Evolutionary conservation across 495 filamentous ascomycete species (phyloP), one percentile per base, ranked within the genome.

Genomic region (Daldinia childiae): DNA sequence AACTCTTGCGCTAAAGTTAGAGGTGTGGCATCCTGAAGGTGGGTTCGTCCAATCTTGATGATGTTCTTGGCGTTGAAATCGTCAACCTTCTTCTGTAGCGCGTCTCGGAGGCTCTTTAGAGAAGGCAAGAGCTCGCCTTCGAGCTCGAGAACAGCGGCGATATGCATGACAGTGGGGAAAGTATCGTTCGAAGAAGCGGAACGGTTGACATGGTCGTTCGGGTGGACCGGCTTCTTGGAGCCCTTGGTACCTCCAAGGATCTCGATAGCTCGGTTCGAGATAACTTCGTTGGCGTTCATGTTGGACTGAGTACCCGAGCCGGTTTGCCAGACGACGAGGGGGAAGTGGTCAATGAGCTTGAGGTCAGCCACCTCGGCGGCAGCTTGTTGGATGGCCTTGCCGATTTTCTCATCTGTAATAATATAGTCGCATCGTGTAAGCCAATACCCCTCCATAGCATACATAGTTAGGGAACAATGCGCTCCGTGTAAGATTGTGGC

Each of bases 221-320:
- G 95, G 84, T 99, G 95, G 41, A 99, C 95, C 30, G 95, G 95
- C 86, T 95, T 97, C 89, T 99, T 99, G 82, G 85, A 88, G 62
- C 95, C 95, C 91, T 94, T 97, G 70, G 85, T 88, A 71, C 95
- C 95, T 64, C 95, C 95, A 15, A 99, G 86, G 64, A 99, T 95
- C 85, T 99, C 96, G 80, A 99, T 99, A 45, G 95, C 95, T 66
- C 95, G 93, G 87, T 99, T 99, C 66, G 95, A 97, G 83, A 99
- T 99, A 80, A 99, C 95, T 83, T 99, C 95, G 83, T 99, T 99
- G 79, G 95, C 94, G 86, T 99, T 99, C 95, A 99, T 99, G 89
- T 99, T 99, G 78, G 94, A 97, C 84, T 99, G 95, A 27, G 95
- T 99, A 75, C 95, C 95, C 17, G 96, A 98, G 63, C 95, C 95